Evolutionary conservation across 768 basidiomycete genomes (phyloP), one percentile per base, ranked within the genome.

Genomic region (Lenzites betulinus): DNA sequence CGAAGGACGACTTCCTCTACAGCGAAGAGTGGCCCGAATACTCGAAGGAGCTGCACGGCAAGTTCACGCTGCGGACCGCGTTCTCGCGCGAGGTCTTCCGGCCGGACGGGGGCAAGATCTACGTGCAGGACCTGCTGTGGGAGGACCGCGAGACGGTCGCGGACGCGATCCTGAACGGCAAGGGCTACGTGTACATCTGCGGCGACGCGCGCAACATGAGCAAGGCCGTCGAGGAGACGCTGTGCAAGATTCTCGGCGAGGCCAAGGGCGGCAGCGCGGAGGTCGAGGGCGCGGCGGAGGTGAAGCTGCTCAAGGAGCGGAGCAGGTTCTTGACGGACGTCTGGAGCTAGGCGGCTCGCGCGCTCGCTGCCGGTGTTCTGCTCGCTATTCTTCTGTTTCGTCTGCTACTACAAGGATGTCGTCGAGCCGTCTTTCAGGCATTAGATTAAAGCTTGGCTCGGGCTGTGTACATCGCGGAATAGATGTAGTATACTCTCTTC

Each of bases 71-170:
- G 78, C 89, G 91, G 73, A 81, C 80, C 64, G 93, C 97, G 5
- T 93, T 98, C 80, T 98, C 95, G 42, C 90, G 94, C 52, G 89
- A 95, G 67, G 86, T 85, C n/a, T 92, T 83, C 79, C 92, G 90
- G 74, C 84, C 91, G 6, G 93, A 95, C 65, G 91, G 94, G 25
- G 80, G 90, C 80, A 99, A 98, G 81, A 92, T 96, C 70, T 99
- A 99, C 76, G 97, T 99, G n/a, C 97, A 99, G 77, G 94, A 99
- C 75, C 79, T 98, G 59, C 77, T 99, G 12, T 94, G 90, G 91
- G 86, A 98, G 51, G 86, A 93, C 71, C 81, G 87, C 57, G 87
- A 87, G 73, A 82, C 86, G 58, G 82, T 99, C 54, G 92, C 90
- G 11, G 88, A 95, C 57, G 88, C 91, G 18, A 93, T 99, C 66